A percentile compares a stretch with the other conserved stretches of the same genome.
Evolutionary conservation across 2,329 filamentous ascomycete species (phyloP).

Genomic region (Fusarium clavum): DNA sequence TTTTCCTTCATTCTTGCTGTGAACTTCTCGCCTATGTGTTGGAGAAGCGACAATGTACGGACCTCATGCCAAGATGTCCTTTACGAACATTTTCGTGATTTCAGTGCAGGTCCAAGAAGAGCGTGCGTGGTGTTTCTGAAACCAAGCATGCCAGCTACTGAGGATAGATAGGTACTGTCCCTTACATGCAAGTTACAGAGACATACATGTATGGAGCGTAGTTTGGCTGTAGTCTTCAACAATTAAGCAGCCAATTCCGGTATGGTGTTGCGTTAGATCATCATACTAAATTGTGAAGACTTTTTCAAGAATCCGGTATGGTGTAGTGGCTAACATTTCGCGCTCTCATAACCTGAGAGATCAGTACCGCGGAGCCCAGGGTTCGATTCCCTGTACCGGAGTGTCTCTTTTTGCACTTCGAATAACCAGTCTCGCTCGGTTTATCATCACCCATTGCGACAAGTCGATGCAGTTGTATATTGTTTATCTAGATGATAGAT

Average conservation of each 20-base stretch:
- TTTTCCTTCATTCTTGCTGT: not conserved
- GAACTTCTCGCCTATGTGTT: not conserved
- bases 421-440: not conserved
- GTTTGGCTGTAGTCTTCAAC: not conserved
- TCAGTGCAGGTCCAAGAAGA: not conserved
- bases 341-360: constrained; percentile 47
- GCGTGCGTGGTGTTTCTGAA: not conserved
- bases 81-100: not conserved
- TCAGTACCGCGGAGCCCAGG: constrained; percentile 43
- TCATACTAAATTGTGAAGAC: no score
- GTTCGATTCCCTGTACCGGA: constrained; percentile 48
- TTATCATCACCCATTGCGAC: not conserved
- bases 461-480: not conserved
- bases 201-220: not conserved
- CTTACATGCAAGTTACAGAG: not conserved
- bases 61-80: not conserved
- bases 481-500: not conserved
- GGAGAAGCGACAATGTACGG: not conserved
- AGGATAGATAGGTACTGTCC: not conserved
- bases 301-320: constrained; percentile 44
- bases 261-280: no score
- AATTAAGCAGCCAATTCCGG: not conserved
- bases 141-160: not conserved
- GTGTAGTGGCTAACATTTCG: constrained; percentile 52
- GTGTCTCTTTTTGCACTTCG: not conserved